Evolutionary conservation across 495 filamentous ascomycete genomes (phyloP).

Genomic region (Aspergillus diversus): DNA sequence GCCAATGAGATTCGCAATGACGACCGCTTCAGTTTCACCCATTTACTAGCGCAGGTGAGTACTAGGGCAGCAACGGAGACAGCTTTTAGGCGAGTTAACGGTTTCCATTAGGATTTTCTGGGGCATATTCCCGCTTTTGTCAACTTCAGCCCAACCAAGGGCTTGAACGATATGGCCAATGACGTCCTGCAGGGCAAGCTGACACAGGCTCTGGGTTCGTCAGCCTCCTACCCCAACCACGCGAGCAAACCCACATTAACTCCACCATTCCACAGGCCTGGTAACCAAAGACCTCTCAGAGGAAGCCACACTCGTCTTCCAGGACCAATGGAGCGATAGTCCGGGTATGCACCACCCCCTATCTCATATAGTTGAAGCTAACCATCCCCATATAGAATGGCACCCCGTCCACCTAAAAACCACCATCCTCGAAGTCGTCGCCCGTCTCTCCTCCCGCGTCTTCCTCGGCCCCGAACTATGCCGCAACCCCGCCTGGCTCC

Average conservation of each 20-base stretch:
- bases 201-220: neutral
- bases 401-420: neutral
- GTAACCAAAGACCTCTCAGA: neutral
- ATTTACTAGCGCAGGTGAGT: neutral
- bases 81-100: no score
- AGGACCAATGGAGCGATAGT: neutral
- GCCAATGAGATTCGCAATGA: neutral
- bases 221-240: neutral
- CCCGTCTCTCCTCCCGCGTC: slow-evolving; percentile 50
- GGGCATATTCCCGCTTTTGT: neutral
- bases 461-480: slow-evolving; percentile 54
- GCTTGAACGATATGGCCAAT: neutral
- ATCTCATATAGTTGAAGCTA: no score
- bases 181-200: neutral
- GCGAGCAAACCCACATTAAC: neutral
- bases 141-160: neutral
- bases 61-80: no score
- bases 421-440: slow-evolving; percentile 41
- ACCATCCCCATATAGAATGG: no score
- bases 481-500: slow-evolving; percentile 53
- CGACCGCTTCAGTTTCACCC: neutral
- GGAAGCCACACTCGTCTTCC: neutral
- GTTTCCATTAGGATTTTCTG: neutral
- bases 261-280: neutral
- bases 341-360: neutral